Percentiles rank a stretch among this genome's conserved stretches.
phyloP scores from a whole-genome alignment of 768 basidiomycete species.

The Suillus hirtellus region DNA sequence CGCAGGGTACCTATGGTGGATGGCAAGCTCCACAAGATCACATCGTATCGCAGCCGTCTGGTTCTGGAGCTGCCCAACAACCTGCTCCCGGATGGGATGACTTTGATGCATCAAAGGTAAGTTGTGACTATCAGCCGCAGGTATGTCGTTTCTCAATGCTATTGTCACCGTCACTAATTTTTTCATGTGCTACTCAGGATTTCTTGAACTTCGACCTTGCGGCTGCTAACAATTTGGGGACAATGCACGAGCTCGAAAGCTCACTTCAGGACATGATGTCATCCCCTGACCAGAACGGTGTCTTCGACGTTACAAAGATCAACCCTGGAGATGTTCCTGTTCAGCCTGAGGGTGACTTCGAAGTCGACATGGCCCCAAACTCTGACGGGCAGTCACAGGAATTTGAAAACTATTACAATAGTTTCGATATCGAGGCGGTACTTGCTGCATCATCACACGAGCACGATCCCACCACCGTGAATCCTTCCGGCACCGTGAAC shows the following conservation, averaged over 20 bases:
- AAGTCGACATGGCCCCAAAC: constrained; percentile 29
- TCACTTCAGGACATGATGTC: constrained; percentile 34
- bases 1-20: constrained; percentile 8
- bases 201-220: constrained; percentile 19
- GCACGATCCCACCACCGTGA: not conserved
- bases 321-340: constrained; percentile 31
- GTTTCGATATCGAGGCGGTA: constrained; percentile 21
- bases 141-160: constrained; percentile 14
- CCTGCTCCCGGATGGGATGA: constrained; percentile 17
- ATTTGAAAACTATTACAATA: constrained; percentile 23
- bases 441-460: not conserved
- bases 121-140: constrained; percentile 11
- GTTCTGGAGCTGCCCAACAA: constrained; percentile 3
- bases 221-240: constrained; percentile 9
- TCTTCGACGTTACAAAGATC: constrained; percentile 39
- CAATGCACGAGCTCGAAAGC: constrained; percentile 5
- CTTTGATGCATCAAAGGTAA: constrained; percentile 2
- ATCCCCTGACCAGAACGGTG: constrained; percentile 31
- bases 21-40: constrained; percentile 10
- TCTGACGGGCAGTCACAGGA: constrained; percentile 1
- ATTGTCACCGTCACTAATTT: constrained; percentile 3
- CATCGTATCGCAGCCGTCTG: constrained; percentile 3
- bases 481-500: not conserved
- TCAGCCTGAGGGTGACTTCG: constrained; percentile 39
- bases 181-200: constrained; percentile 8